A percentile compares a stretch with the other conserved stretches of the same genome.
These are phyloP conservation scores for Sporothrix dimorphospora DNA, from an alignment of 2,329 filamentous ascomycete genomes.

Conservation along the genomic window DNA sequence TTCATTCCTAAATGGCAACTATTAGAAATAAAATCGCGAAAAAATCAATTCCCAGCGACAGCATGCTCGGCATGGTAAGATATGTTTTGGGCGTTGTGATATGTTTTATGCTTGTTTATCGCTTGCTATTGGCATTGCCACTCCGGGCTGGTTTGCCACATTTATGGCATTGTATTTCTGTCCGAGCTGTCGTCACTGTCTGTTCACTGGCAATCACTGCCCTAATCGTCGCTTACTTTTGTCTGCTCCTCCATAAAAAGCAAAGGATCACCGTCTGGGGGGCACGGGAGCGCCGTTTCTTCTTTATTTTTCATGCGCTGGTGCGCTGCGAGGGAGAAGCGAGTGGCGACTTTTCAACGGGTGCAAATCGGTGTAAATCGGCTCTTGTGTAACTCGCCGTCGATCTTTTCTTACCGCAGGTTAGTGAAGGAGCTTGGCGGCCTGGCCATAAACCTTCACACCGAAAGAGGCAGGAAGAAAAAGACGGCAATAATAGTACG, in stretches of 20 bases:
- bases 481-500: too few species aligned
- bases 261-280: background rate
- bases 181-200: background rate
- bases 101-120: background rate
- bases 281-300: slow-evolving; percentile 11
- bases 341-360: background rate
- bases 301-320: background rate
- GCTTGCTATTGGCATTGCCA: background rate
- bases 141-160: background rate
- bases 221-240: background rate
- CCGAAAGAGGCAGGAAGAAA: background rate
- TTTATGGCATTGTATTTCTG: slow-evolving; percentile 1
- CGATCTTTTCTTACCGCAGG: slow-evolving; percentile 5
- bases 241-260: background rate
- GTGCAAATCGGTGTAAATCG: background rate
- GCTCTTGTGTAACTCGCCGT: background rate
- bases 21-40: background rate
- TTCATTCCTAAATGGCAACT: too few species aligned
- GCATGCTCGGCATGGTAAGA: too few species aligned
- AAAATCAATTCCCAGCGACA: too few species aligned
- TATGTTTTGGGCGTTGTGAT: background rate
- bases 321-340: background rate
- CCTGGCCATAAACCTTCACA: too few species aligned
- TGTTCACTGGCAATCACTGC: background rate
- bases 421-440: background rate